Evolutionary conservation across 495 filamentous ascomycete species (phyloP).

Genomic region (Evansstolkia leycettana): DNA sequence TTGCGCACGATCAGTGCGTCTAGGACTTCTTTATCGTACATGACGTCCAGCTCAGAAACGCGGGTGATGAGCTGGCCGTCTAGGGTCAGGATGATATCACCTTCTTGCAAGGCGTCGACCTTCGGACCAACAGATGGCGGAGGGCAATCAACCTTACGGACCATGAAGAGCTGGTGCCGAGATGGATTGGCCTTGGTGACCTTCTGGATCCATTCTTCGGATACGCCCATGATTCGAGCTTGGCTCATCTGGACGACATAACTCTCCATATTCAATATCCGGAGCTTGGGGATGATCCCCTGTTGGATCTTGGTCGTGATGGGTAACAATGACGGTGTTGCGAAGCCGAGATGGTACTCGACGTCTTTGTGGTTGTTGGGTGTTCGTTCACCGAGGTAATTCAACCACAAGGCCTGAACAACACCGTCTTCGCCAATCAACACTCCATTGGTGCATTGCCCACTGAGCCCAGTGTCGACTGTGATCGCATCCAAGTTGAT

Average conservation of each 20-base stretch:
- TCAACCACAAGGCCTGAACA: slow-evolving; percentile 91
- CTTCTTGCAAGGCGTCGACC: slow-evolving; percentile 55
- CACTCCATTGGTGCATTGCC: slow-evolving; percentile 91
- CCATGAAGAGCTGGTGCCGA: slow-evolving; percentile 95
- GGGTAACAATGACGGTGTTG: slow-evolving; percentile 77
- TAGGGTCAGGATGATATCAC: slow-evolving; percentile 84
- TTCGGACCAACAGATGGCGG: slow-evolving; percentile 31
- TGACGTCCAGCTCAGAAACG: slow-evolving; percentile 84
- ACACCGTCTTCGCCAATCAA: slow-evolving; percentile 81
- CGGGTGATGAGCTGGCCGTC: slow-evolving; percentile 88
- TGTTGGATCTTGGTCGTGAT: slow-evolving; percentile 74
- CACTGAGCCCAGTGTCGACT: slow-evolving; percentile 81
- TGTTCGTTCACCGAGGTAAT: slow-evolving; percentile 83
- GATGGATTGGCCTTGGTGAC: slow-evolving; percentile 78
- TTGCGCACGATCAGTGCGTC: slow-evolving; percentile 82
- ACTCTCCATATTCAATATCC: slow-evolving; percentile 88
- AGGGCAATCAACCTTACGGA: slow-evolving; percentile 78
- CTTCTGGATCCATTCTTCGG: slow-evolving; percentile 86
- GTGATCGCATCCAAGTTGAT: slow-evolving; percentile 97
- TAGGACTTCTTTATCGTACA: slow-evolving; percentile 81
- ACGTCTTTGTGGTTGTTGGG: slow-evolving; percentile 72
- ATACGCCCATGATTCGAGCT: slow-evolving; percentile 95
- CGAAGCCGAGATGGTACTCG: slow-evolving; percentile 91
- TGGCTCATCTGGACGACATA: slow-evolving; percentile 94
- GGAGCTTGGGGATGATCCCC: slow-evolving; percentile 62